phyloP scores from a whole-genome alignment of 23 red algal genomes.

The Gracilaria gracilis region DNA sequence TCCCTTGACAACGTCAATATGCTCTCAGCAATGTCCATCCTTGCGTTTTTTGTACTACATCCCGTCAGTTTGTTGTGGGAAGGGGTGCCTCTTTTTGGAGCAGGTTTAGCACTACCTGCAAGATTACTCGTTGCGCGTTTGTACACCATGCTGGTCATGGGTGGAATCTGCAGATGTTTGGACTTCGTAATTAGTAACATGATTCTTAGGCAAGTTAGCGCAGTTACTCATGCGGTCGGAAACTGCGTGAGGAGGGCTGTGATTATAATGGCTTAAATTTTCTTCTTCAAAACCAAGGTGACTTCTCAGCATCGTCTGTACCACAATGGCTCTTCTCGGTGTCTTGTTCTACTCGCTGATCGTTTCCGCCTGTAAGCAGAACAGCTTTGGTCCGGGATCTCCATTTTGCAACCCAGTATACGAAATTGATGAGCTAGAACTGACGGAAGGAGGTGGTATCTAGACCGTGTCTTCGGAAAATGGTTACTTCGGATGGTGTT shows the following conservation, averaged over 20 bases:
- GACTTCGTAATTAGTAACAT: conserved; percentile 86
- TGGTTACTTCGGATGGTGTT: no score
- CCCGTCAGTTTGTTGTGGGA: conserved; percentile 77
- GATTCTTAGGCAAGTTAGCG: conserved; percentile 83
- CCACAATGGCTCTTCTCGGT: conserved; percentile 81
- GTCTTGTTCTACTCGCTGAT: conserved; percentile 92
- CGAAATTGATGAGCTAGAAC: conserved; percentile 53
- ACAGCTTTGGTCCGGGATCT: conserved; percentile 75
- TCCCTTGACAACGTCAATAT: conserved; percentile 89
- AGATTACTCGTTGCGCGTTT: conserved; percentile 25
- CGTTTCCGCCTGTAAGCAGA: conserved; percentile 86
- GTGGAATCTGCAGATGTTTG: conserved; percentile 81
- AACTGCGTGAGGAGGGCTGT: conserved; percentile 97
- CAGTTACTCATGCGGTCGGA: conserved; percentile 93
- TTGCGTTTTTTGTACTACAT: conserved; percentile 76
- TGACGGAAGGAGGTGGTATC: conserved; percentile 75
- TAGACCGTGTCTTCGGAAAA: not conserved
- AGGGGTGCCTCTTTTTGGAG: conserved; percentile 50
- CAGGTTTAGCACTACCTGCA: conserved; percentile 10
- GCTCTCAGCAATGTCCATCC: conserved; percentile 87
- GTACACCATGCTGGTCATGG: conserved; percentile 61
- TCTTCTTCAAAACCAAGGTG: conserved; percentile 91
- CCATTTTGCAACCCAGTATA: conserved; percentile 85
- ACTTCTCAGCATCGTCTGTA: conserved; percentile 80
- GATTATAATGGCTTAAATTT: conserved; percentile 82